Conservation (phyloP, 768 basidiomycete species). For the Suillus alpinus region DNA sequence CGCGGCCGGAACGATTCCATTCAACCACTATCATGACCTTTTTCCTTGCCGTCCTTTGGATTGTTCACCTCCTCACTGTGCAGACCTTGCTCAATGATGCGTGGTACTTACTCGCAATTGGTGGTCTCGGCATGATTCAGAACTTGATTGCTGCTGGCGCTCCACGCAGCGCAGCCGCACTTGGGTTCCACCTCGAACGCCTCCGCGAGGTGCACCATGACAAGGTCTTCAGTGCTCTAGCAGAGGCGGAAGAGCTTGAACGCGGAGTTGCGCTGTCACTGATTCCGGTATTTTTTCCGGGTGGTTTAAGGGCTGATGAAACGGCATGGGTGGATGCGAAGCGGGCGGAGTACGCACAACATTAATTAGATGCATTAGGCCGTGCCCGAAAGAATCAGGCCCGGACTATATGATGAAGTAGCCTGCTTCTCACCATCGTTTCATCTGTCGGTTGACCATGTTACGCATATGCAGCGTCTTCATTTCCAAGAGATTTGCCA, state of each 20-base stretch:
- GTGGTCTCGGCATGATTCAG: constrained; percentile 25
- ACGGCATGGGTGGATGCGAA: neutral
- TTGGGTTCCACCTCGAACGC: constrained; percentile 21
- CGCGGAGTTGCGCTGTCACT: neutral
- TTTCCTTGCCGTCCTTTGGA: constrained; percentile 18
- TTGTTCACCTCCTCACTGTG: constrained; percentile 24
- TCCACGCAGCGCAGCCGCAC: constrained; percentile 15
- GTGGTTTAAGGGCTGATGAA: neutral
- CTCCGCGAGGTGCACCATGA: neutral
- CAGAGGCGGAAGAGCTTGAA: neutral
- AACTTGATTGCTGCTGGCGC: constrained; percentile 24
- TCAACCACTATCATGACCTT: constrained; percentile 11
- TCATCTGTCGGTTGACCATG: no score
- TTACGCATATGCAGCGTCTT: no score
- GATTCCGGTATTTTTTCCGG: neutral
- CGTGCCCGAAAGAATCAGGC: no score
- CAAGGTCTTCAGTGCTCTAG: neutral
- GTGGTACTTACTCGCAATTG: constrained; percentile 23
- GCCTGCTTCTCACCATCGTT: no score
- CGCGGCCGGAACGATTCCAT: constrained; percentile 2
- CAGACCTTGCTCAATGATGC: constrained; percentile 16
- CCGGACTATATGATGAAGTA: no score
- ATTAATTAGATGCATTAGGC: neutral
- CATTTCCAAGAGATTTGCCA: no score
- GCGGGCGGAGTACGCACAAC: neutral